Evolutionary conservation across 768 basidiomycete species (phyloP).

Genomic region (Mycena pura): DNA sequence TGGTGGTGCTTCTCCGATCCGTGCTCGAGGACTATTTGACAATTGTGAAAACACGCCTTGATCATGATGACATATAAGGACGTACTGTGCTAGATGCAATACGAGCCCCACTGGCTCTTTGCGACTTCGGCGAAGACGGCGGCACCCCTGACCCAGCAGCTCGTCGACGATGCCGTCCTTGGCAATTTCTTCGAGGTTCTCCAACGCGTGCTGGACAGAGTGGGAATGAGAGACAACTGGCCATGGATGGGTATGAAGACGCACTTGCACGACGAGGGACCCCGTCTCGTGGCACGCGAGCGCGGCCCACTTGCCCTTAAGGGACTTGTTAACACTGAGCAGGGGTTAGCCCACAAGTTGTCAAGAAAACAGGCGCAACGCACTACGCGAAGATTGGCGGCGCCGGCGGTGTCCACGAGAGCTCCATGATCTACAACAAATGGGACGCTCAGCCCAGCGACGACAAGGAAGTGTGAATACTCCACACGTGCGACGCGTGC

Average conservation of each 20-base stretch:
- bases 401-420: constrained; percentile 85
- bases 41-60: neutral
- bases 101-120: constrained; percentile 90
- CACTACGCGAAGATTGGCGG: constrained; percentile 90
- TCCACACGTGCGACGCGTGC: constrained; percentile 92
- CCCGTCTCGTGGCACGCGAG: constrained; percentile 92
- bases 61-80: constrained; percentile 12
- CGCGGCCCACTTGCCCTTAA: constrained; percentile 89
- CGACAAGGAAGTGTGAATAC: constrained; percentile 31
- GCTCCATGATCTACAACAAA: constrained; percentile 90
- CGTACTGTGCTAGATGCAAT: constrained; percentile 86
- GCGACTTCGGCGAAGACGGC: constrained; percentile 75
- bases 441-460: constrained; percentile 10
- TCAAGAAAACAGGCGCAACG: constrained; percentile 39
- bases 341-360: constrained; percentile 8
- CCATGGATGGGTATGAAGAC: constrained; percentile 1
- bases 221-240: constrained; percentile 1
- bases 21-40: constrained; percentile 75
- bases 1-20: constrained; percentile 77
- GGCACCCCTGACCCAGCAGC: constrained; percentile 74
- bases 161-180: constrained; percentile 88
- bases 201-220: constrained; percentile 74
- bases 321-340: constrained; percentile 80
- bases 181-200: constrained; percentile 82
- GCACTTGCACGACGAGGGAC: constrained; percentile 85